Evolutionary conservation across 495 filamentous ascomycete genomes (phyloP), one percentile per base, ranked within the genome.

Genomic region (Rusavskia elegans): DNA sequence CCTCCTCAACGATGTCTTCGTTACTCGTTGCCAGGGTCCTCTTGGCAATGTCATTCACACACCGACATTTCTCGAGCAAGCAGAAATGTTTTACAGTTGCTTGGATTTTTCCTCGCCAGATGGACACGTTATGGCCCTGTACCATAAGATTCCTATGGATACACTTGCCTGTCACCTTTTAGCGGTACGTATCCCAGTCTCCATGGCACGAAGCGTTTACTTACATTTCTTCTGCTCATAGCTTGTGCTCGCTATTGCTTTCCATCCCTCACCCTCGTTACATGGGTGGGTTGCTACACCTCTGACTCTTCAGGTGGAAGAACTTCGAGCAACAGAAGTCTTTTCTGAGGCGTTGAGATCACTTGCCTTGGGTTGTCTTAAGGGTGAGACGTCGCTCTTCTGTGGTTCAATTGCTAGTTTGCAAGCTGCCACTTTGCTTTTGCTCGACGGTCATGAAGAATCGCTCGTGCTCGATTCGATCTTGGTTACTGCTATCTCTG

Each of bases 341-440:
- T 5, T 17, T 1, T 44, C 46, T 11, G 45, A 51, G 20, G 52
- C 50, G 21, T 66, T 62, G 64, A 52, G 62, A 32, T 54, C 59
- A 6, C 60, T 66, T 37, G 55, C 44, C 14, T 13, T 63, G 32
- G 62, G 62, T 21, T 66, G 64, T 53, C 59, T 66, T 3, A 55
- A 53, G 30, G 60, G 58, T 10, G 21, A 45, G 0, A 48, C 63
- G 8, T 56, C 60, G 5, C 37, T 63, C 5, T 66, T 64, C 46
- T 63, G 62, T 57, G 62, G 58, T 19, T 64, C 64, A n/a, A 59
- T 64, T 30, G 30, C 57, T 23, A 54, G 58, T 38, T 44, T 66
- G 29, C 64, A 64, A 46, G 62, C 64, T 14, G 60, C 61, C 17
- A 45, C 64, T 0, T 63, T 66, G 64, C 54, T 64, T 42, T 49